Evolutionary conservation across 2,329 filamentous ascomycete species (phyloP).

Genomic region (Curvularia hawaiiensis): DNA sequence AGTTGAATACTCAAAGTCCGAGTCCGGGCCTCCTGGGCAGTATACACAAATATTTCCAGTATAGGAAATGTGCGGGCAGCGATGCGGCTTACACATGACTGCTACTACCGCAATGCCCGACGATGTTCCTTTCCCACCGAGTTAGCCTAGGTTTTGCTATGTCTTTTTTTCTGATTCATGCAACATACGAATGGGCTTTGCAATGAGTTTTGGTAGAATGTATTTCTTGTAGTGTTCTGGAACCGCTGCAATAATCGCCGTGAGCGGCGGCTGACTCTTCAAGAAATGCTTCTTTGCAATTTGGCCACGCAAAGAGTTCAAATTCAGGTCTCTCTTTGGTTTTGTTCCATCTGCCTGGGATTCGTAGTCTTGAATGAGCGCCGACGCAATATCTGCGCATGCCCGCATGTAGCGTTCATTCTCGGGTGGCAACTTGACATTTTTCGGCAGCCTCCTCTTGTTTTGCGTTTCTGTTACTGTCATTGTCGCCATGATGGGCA

Average conservation of each 20-base stretch:
- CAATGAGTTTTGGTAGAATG: conserved; percentile 92
- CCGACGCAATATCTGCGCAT: conserved; percentile 93
- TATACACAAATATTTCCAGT: conserved; percentile 99
- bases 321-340: conserved; percentile 84
- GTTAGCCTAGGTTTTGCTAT: conserved; percentile 8
- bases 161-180: neutral
- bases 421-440: conserved; percentile 80
- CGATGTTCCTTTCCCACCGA: conserved; percentile 70
- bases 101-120: conserved; percentile 98
- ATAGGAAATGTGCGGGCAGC: conserved; percentile 97
- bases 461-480: conserved; percentile 59
- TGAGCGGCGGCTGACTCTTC: conserved; percentile 85
- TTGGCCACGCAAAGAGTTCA: conserved; percentile 85
- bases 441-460: conserved; percentile 67
- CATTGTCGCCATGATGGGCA: conserved; percentile 64
- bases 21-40: conserved; percentile 95
- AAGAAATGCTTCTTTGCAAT: conserved; percentile 92
- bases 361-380: conserved; percentile 93
- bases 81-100: conserved; percentile 99
- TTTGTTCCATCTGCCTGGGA: conserved; percentile 73
- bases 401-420: conserved; percentile 93
- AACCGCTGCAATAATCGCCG: conserved; percentile 95
- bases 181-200: conserved; percentile 85
- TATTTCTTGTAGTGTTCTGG: conserved; percentile 99
- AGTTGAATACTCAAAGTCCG: conserved; percentile 98